A percentile compares a stretch with the other conserved stretches of the same genome.
Evolutionary conservation across 805 yeast genomes (phyloP).

Genomic region (Metschnikowia cubensis): DNA sequence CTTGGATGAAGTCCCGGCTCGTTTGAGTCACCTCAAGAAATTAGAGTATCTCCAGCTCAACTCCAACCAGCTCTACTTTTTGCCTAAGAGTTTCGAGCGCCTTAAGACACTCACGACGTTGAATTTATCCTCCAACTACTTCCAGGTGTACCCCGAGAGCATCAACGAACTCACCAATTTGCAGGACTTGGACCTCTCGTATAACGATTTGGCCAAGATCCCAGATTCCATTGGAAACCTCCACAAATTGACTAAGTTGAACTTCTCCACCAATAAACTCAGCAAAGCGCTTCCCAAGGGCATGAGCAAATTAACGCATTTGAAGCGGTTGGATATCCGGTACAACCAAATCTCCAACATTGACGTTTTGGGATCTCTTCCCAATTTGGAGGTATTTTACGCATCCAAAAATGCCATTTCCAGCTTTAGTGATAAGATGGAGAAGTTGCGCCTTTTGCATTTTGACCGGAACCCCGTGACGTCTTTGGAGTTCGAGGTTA

Average conservation of each 20-base stretch:
- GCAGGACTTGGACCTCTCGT: constrained; percentile 71
- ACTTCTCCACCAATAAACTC: constrained; percentile 70
- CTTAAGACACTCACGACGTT: constrained; percentile 53
- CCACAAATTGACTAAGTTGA: constrained; percentile 59
- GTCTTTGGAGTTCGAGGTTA: constrained; percentile 49
- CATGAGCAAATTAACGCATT: constrained; percentile 48
- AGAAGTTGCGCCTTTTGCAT: constrained; percentile 62
- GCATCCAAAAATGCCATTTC: constrained; percentile 76
- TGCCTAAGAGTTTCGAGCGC: constrained; percentile 61
- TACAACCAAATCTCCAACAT: constrained; percentile 59
- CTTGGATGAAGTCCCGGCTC: constrained; percentile 56
- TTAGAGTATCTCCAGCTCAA: constrained; percentile 62
- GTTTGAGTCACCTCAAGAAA: constrained; percentile 50
- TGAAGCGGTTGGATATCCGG: constrained; percentile 73
- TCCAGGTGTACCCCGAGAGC: constrained; percentile 59
- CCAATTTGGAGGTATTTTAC: constrained; percentile 65
- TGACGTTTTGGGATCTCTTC: constrained; percentile 52
- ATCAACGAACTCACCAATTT: constrained; percentile 57
- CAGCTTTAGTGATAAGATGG: constrained; percentile 59
- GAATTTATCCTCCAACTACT: constrained; percentile 76
- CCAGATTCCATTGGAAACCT: constrained; percentile 62
- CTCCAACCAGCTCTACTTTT: constrained; percentile 62
- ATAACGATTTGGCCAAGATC: constrained; percentile 60
- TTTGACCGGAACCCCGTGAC: constrained; percentile 85
- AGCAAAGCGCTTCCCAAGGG: constrained; percentile 48